These are phyloP conservation scores for Aspergillus alliaceus DNA, from an alignment of 2,329 filamentous ascomycete genomes.

Conservation along the genomic window DNA sequence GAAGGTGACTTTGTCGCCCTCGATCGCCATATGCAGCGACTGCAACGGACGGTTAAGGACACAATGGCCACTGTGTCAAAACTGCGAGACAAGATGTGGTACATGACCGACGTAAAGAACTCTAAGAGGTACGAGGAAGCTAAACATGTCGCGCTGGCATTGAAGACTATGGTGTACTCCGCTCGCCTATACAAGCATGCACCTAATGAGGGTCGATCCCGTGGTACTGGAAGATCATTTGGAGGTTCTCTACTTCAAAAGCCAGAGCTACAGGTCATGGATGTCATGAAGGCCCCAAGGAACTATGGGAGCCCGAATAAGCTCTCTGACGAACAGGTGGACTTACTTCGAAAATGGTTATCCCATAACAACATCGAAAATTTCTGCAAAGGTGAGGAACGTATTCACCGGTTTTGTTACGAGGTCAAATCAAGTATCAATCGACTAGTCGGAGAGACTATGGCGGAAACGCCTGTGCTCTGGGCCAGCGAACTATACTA, in stretches of 20 bases:
- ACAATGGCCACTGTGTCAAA: slow-evolving; percentile 73
- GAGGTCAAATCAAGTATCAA: slow-evolving; percentile 85
- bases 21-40: slow-evolving; percentile 76
- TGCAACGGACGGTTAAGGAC: slow-evolving; percentile 70
- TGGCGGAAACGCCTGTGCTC: slow-evolving; percentile 80
- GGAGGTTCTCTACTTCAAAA: slow-evolving; percentile 68
- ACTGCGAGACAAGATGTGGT: slow-evolving; percentile 97
- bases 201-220: slow-evolving; percentile 36
- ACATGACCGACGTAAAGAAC: slow-evolving; percentile 87
- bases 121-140: slow-evolving; percentile 86
- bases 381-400: slow-evolving; percentile 90
- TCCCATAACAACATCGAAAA: slow-evolving; percentile 81
- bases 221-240: slow-evolving; percentile 48
- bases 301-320: slow-evolving; percentile 92
- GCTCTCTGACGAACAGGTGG: slow-evolving; percentile 90
- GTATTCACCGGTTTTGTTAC: slow-evolving; percentile 89
- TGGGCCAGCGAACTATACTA: slow-evolving; percentile 91
- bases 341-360: slow-evolving; percentile 80
- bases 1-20: slow-evolving; percentile 67
- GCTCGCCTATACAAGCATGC: slow-evolving; percentile 24
- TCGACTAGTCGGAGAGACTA: slow-evolving; percentile 79
- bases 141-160: slow-evolving; percentile 77
- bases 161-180: slow-evolving; percentile 82
- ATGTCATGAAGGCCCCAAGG: slow-evolving; percentile 77
- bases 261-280: slow-evolving; percentile 80